These are phyloP conservation scores for Scutellaria baicalensis DNA, from an alignment of 257 asterid species.

Conservation along the genomic window DNA sequence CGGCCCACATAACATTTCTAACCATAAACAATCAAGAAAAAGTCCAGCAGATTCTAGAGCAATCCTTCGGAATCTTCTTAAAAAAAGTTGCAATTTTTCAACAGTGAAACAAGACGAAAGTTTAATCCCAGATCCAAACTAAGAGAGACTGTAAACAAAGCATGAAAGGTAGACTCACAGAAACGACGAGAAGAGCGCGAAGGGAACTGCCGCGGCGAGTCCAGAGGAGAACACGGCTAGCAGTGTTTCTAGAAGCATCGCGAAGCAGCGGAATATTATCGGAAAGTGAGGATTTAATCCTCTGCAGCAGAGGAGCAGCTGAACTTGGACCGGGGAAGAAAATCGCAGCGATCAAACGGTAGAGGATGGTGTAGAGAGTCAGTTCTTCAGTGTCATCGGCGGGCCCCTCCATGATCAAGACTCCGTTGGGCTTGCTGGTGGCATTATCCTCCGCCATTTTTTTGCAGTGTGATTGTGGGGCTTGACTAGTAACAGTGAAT, in stretches of 20 bases:
- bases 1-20: background rate
- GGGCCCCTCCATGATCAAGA: conserved; percentile 9
- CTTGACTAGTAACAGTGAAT: background rate
- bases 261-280: conserved; percentile 62
- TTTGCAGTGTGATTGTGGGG: background rate
- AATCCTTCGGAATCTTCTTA: background rate
- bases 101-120: background rate
- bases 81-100: background rate
- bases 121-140: background rate
- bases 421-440: conserved; percentile 27
- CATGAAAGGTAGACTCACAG: conserved; percentile 40
- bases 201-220: conserved; percentile 70
- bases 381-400: conserved; percentile 15
- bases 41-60: background rate
- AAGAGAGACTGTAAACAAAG: background rate
- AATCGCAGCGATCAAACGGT: conserved; percentile 42
- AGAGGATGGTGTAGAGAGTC: conserved; percentile 48
- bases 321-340: conserved; percentile 42
- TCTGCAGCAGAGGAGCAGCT: conserved; percentile 30
- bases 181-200: conserved; percentile 68
- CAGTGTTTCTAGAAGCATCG: conserved; percentile 56
- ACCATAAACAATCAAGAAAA: background rate
- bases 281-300: conserved; percentile 43
- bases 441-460: conserved; percentile 30
- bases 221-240: conserved; percentile 44